Conservation (phyloP, 768 basidiomycete species). For the Calvatia gigantea region DNA sequence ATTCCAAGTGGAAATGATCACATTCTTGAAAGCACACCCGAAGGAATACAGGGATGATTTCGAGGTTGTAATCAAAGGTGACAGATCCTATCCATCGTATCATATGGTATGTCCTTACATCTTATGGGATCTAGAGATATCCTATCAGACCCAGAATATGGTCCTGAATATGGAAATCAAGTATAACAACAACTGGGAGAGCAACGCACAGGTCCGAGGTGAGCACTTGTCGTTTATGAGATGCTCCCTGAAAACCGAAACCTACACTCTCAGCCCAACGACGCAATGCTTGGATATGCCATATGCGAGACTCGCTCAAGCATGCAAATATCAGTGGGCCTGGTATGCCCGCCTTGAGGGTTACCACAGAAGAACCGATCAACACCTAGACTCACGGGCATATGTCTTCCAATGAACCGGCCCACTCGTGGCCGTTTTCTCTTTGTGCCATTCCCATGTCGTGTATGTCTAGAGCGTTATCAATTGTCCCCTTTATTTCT, state of each 20-base stretch:
- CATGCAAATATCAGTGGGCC: not conserved
- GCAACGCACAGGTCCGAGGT: not conserved
- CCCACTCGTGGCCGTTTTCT: too few species aligned
- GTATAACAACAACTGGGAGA: constrained; percentile 8
- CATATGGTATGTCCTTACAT: not conserved
- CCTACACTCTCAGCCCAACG: not conserved
- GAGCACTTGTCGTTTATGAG: not conserved
- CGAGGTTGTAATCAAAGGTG: constrained; percentile 3
- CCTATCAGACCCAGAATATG: not conserved
- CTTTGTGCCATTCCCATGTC: too few species aligned
- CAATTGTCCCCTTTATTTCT: too few species aligned
- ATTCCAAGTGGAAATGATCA: not conserved
- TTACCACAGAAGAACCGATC: not conserved
- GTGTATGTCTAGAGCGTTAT: too few species aligned
- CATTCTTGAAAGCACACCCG: not conserved
- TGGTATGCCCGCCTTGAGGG: not conserved
- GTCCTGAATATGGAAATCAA: constrained; percentile 3
- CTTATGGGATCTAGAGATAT: not conserved
- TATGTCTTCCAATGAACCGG: too few species aligned
- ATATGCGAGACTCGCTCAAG: not conserved
- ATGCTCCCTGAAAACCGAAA: too few species aligned
- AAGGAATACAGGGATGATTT: constrained; percentile 7
- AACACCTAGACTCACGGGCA: not conserved
- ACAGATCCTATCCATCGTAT: not conserved
- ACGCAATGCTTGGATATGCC: constrained; percentile 3